Percentiles rank a stretch among this genome's conserved stretches.
Evolutionary conservation across 345 rosid species (phyloP).

Genomic region (Geranium brycei): DNA sequence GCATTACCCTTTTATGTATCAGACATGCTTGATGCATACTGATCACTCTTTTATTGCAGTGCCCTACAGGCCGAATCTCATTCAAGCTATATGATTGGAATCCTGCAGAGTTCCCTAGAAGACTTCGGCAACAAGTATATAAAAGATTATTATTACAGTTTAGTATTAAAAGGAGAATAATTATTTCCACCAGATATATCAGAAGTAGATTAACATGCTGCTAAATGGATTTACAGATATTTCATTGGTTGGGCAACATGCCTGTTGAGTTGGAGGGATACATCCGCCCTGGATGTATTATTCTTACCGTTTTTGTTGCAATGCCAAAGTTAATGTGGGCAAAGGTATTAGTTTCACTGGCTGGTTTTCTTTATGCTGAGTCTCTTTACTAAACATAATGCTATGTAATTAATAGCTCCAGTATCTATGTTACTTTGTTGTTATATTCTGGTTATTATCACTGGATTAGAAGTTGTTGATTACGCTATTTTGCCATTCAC

Average conservation of each 20-base stretch:
- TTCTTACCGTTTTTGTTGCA: conserved; percentile 70
- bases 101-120: conserved; percentile 97
- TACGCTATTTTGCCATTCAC: background rate
- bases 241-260: conserved; percentile 93
- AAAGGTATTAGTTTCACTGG: conserved; percentile 37
- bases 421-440: background rate
- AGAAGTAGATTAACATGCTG: conserved; percentile 19
- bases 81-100: conserved; percentile 99
- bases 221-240: conserved; percentile 45
- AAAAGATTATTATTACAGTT: conserved; percentile 47
- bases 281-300: conserved; percentile 94
- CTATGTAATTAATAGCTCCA: background rate
- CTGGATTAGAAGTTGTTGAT: background rate
- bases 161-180: conserved; percentile 31
- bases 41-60: conserved; percentile 31
- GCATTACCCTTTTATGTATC: background rate
- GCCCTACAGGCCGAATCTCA: conserved; percentile 95
- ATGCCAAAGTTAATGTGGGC: conserved; percentile 86
- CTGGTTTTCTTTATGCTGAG: background rate
- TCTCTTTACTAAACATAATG: background rate
- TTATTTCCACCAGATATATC: conserved; percentile 10
- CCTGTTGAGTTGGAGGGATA: conserved; percentile 95
- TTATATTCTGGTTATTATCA: background rate
- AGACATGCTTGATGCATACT: background rate
- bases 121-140: conserved; percentile 97